These are phyloP conservation scores for Rehmannia glutinosa DNA, from an alignment of 257 asterid species.

Conservation along the genomic window DNA sequence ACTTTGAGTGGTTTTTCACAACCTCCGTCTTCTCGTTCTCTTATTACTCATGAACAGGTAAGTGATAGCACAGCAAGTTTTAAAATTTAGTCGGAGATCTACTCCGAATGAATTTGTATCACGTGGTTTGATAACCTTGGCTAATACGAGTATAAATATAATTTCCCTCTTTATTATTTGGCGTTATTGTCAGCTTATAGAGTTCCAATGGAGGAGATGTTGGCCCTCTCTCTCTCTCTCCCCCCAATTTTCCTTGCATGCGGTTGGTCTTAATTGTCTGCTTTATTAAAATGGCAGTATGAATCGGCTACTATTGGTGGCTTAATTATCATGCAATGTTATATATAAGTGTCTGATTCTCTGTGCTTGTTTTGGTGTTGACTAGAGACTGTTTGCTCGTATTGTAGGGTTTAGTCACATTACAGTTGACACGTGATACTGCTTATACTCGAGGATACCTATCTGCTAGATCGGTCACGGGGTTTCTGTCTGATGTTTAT, in stretches of 20 bases:
- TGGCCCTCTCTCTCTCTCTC: neutral
- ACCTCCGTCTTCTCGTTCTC: slow-evolving; percentile 64
- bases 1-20: slow-evolving; percentile 53
- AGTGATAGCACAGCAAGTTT: neutral
- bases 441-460: slow-evolving; percentile 54
- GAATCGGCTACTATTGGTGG: neutral
- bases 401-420: slow-evolving; percentile 71
- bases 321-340: neutral
- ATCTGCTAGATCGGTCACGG: slow-evolving; percentile 77
- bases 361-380: neutral
- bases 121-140: too few relatives aligned
- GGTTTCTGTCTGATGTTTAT: slow-evolving; percentile 74
- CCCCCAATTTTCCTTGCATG: neutral
- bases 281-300: neutral
- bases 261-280: neutral
- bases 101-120: too few relatives aligned
- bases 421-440: slow-evolving; percentile 62
- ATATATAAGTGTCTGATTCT: neutral
- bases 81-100: too few relatives aligned
- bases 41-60: slow-evolving; percentile 57
- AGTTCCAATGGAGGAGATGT: neutral
- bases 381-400: neutral
- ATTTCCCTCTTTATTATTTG: neutral
- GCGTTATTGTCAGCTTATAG: neutral
- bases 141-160: too few relatives aligned